Percentiles rank a stretch among this genome's conserved stretches.
These are phyloP conservation scores for Penicillium taxi DNA, from an alignment of 495 filamentous ascomycete species.

Conservation along the genomic window DNA sequence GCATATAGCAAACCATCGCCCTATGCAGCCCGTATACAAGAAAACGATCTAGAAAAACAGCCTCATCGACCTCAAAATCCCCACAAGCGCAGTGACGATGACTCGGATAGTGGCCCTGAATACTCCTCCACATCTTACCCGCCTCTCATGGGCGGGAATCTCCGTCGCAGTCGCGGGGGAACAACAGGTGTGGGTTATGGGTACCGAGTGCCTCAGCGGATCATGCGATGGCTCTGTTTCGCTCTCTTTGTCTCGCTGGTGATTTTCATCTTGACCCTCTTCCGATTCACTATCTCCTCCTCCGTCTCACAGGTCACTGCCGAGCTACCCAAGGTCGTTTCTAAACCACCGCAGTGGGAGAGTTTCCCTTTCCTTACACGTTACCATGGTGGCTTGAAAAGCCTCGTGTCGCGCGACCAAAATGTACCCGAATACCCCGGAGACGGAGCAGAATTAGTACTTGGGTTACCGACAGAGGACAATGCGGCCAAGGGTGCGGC, in stretches of 20 bases:
- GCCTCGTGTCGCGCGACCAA: constrained; percentile 50
- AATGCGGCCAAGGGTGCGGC: too few species aligned
- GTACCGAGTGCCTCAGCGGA: constrained; percentile 49
- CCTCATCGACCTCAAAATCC: constrained; percentile 19
- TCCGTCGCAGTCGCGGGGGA: constrained; percentile 30
- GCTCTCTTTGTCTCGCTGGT: constrained; percentile 59
- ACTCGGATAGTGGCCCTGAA: constrained; percentile 17
- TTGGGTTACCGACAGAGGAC: too few species aligned
- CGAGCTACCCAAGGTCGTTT: constrained; percentile 42
- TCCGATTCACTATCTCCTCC: constrained; percentile 56
- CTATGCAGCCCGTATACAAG: constrained; percentile 13
- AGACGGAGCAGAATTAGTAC: constrained; percentile 24
- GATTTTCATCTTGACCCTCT: constrained; percentile 62
- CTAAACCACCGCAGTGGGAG: constrained; percentile 69
- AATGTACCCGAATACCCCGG: constrained; percentile 74
- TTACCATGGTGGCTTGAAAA: constrained; percentile 76
- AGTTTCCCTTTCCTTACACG: constrained; percentile 69
- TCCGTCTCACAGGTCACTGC: constrained; percentile 53
- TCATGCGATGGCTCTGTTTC: constrained; percentile 65
- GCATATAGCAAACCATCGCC: constrained; percentile 24
- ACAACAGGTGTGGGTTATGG: constrained; percentile 34
- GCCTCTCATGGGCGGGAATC: constrained; percentile 44
- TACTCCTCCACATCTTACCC: constrained; percentile 40
- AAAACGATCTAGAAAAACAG: constrained; percentile 34
- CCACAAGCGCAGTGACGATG: constrained; percentile 20